Conservation (phyloP, 2,329 filamentous ascomycete genomes). For the Colletotrichum siamense region DNA sequence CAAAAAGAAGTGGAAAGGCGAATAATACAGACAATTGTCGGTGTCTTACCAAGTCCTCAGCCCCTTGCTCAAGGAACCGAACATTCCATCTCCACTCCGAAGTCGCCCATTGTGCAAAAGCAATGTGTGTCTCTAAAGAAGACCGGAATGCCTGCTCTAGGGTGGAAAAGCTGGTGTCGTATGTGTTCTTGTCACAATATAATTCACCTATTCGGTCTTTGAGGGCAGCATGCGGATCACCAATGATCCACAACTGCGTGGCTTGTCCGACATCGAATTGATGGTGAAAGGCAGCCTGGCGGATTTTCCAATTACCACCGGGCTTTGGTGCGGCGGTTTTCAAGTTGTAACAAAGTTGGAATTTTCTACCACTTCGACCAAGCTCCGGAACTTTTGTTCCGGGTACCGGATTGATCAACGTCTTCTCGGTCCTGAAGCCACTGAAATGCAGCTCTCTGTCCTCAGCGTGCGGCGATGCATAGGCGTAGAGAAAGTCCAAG, state of each 20-base stretch:
- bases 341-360: slow-evolving; percentile 40
- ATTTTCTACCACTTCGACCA: slow-evolving; percentile 37
- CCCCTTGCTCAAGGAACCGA: slow-evolving; percentile 14
- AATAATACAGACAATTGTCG: too few relatives aligned
- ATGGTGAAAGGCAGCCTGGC: slow-evolving; percentile 42
- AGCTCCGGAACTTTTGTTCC: slow-evolving; percentile 25
- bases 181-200: background rate
- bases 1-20: too few relatives aligned
- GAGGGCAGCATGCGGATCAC: slow-evolving; percentile 35
- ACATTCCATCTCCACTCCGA: slow-evolving; percentile 28
- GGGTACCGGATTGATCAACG: slow-evolving; percentile 21
- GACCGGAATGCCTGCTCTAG: slow-evolving; percentile 34
- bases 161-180: slow-evolving; percentile 31
- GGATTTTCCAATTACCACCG: slow-evolving; percentile 34
- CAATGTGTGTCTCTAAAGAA: background rate
- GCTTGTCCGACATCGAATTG: slow-evolving; percentile 41
- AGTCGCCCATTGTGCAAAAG: slow-evolving; percentile 1
- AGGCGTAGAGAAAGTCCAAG: slow-evolving; percentile 42
- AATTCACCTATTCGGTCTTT: slow-evolving; percentile 14
- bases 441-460: slow-evolving; percentile 37
- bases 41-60: background rate
- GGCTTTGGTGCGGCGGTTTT: slow-evolving; percentile 26
- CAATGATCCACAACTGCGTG: slow-evolving; percentile 45
- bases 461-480: slow-evolving; percentile 32
- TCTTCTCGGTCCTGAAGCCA: slow-evolving; percentile 38